Conservation (phyloP, 345 rosid species). For the Dovyalis caffra region DNA sequence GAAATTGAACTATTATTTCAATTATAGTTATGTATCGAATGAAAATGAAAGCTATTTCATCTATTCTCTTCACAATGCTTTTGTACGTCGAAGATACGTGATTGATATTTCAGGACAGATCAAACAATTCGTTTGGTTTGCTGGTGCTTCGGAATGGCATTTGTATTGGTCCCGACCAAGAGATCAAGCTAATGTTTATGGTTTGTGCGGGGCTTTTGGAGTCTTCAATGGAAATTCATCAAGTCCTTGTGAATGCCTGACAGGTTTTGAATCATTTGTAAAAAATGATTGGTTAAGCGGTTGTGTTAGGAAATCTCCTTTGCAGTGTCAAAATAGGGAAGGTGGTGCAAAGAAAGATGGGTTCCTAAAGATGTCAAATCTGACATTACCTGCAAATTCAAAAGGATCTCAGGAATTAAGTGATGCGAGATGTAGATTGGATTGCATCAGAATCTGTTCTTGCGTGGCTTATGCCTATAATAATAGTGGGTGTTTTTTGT, state of each 20-base stretch:
- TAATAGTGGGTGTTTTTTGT: background rate
- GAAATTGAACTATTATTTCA: conserved; percentile 13
- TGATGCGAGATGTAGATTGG: background rate
- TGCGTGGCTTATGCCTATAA: background rate
- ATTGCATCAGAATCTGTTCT: background rate
- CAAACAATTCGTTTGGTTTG: conserved; percentile 15
- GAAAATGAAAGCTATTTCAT: conserved; percentile 36
- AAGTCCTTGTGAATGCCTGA: too few species aligned
- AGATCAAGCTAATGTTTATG: conserved; percentile 9
- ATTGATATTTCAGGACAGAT: conserved; percentile 17
- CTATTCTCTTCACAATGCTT: conserved; percentile 20
- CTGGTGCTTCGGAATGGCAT: conserved; percentile 9
- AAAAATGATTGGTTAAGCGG: too few species aligned
- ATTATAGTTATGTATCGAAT: conserved; percentile 25
- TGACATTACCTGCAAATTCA: background rate
- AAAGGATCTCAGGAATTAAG: background rate
- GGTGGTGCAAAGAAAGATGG: too few species aligned
- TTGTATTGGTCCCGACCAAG: conserved; percentile 25
- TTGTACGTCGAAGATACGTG: background rate
- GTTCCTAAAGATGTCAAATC: too few species aligned
- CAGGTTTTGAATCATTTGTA: too few species aligned
- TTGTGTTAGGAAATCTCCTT: too few species aligned
- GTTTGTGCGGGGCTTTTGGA: conserved; percentile 30
- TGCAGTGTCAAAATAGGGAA: too few species aligned
- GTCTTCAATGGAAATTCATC: too few species aligned